Evolutionary conservation across 306 rosid genomes (phyloP).

Genomic region (Vachellia collinsii): DNA sequence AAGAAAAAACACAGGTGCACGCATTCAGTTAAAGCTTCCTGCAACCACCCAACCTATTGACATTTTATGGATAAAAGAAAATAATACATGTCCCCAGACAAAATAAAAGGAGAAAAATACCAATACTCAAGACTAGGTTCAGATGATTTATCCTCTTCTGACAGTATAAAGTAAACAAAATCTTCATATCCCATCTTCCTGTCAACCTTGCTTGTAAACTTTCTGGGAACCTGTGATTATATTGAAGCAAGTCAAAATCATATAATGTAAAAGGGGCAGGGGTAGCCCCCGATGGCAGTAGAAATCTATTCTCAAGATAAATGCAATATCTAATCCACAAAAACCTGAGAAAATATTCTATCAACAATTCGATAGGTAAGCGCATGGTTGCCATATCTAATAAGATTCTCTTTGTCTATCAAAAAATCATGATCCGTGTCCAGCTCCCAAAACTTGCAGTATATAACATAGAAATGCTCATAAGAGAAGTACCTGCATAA

Average conservation of each 20-base stretch:
- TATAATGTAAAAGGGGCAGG: background rate
- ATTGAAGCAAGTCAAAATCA: slow-evolving; percentile 30
- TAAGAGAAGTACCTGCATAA: slow-evolving; percentile 86
- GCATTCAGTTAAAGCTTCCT: background rate
- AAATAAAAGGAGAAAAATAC: slow-evolving; percentile 49
- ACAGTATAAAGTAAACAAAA: slow-evolving; percentile 95
- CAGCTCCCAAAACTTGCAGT: slow-evolving; percentile 99
- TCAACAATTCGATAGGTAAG: slow-evolving; percentile 98
- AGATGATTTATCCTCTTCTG: slow-evolving; percentile 97
- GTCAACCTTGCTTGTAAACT: slow-evolving; percentile 89
- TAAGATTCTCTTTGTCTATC: slow-evolving; percentile 97
- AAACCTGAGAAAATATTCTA: slow-evolving; percentile 98
- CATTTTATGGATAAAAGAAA: slow-evolving; percentile 17
- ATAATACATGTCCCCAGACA: background rate
- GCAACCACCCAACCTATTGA: slow-evolving; percentile 20
- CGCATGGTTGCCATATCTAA: slow-evolving; percentile 98
- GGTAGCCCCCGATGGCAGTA: slow-evolving; percentile 26
- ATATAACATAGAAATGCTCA: slow-evolving; percentile 96
- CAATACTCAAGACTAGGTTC: slow-evolving; percentile 98
- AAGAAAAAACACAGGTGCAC: background rate
- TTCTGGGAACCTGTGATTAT: slow-evolving; percentile 80
- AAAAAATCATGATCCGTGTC: slow-evolving; percentile 97
- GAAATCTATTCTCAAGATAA: slow-evolving; percentile 34
- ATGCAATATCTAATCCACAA: slow-evolving; percentile 41
- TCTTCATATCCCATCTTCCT: slow-evolving; percentile 99